Evolutionary conservation across 2,329 filamentous ascomycete genomes (phyloP), one percentile per base, ranked within the genome.

Genomic region (Penicillium brasilianum): DNA sequence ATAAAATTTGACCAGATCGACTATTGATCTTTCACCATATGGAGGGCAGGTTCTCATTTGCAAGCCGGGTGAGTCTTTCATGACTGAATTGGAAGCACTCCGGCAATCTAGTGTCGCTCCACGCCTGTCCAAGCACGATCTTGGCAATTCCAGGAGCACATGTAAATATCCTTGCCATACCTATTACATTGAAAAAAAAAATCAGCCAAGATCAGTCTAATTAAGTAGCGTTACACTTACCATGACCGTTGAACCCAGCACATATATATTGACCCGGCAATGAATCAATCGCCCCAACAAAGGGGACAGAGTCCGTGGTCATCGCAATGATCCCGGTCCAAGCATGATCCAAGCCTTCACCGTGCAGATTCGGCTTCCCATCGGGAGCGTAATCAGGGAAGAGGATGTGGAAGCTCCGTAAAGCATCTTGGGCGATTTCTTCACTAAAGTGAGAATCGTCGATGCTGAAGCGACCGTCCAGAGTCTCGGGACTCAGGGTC

Each of bases 161-260:
- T 0, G 77, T 81, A 62, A 81, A 82, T 51, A 83, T 82, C 78
- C 82, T 84, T 32, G 69, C 70, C 37, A 82, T 71, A 6, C 68
- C 68, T 70, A 6, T 6, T n/a, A 49, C 10, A 6, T 6, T 6
- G 10, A 5, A 8, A 4, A 25, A 30, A 11, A 56, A 3, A n/a
- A 3, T 44, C 25, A 48, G 53, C 28, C 7, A 20, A 14, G 9
- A 9, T 6, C 11, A 22, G 14, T 48, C 8, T 8, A 16, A 41
- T 2, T 16, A 2, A 43, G 8, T 14, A 3, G 39, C 14, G 1
- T 22, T n/a, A 4, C 7, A 48, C 65, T 32, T 41, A 69, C 80
- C 80, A 66, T 83, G 80, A 0, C 80, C 81, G 64, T 83, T 82
- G 60, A 83, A 82, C 0, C 81, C 81, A n/a, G 80, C 81, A 64